Evolutionary conservation across 192 early-diverging fungal species (phyloP), one percentile per base, ranked within the genome.

Genomic region (Podochytrium sp.): DNA sequence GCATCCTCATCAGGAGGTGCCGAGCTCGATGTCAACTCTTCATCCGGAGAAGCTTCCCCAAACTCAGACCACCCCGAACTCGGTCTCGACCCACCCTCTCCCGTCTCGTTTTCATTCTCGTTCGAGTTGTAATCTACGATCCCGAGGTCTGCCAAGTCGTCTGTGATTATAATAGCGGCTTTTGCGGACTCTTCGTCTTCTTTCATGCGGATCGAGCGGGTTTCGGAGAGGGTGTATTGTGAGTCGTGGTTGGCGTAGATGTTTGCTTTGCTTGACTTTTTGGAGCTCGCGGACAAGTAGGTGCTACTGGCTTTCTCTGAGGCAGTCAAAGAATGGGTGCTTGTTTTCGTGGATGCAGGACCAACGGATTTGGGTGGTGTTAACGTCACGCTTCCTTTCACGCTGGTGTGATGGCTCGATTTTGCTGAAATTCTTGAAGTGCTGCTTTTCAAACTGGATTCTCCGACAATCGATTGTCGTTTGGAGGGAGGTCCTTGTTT

Each of bases 111-210:
- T 7, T 10, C 37, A 38, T 12, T 50, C 6, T 62, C 27, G 35
- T 55, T 69, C 0, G 66, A 69, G 27, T 52, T 69, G 34, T 30
- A 69, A 39, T 69, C 66, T 5, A 69, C 47, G 35, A 69, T 69
- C 14, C 66, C 66, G 25, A 69, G 27, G 37, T 69, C 66, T 20
- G 66, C 66, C 29, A 56, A 55, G 53, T 69, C 66, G 37, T 69
- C 66, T 2, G 66, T 25, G 7, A 69, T 4, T 30, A 37, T 39
- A n/a, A 69, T 69, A 0, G 66, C 66, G 1, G 66, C 66, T 40
- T 69, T 69, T 35, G 66, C 66, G 1, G 66, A 69, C 40, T 51
- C 66, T 55, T 69, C 66, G 38, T 69, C 66, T 69, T 69, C 66
- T 37, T 41, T 69, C 23, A 29, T 7, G 18, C 37, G 23, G 33